phyloP scores from a whole-genome alignment of 164 flowering plant genomes.

The grape (Vitis vinifera) region ASM3070453v1 NC_081820.1:19770501-19771000 shows the following conservation, averaged over 20 bases:
- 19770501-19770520: too few relatives aligned
- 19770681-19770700: too few relatives aligned
- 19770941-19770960: not conserved
- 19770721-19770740: too few relatives aligned
- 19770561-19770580: too few relatives aligned
- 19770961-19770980: conserved; percentile 3
- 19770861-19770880: conserved; percentile 95
- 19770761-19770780: not conserved
- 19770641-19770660: too few relatives aligned
- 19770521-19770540: too few relatives aligned
- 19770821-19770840: conserved; percentile 83
- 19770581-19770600: too few relatives aligned
- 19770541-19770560: too few relatives aligned
- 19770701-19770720: too few relatives aligned
- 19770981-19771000: conserved; percentile 17
- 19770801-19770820: conserved; percentile 93
- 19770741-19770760: not conserved
- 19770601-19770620: too few relatives aligned
- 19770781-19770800: conserved; percentile 86
- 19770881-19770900: conserved; percentile 61
- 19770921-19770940: not conserved
- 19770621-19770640: too few relatives aligned
- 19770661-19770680: too few relatives aligned
- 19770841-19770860: conserved; percentile 86
- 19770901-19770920: conserved; percentile 5